Base-by-base conservation (phyloP, 805 yeast species). In the Hanseniaspora opuntiae region DNA sequence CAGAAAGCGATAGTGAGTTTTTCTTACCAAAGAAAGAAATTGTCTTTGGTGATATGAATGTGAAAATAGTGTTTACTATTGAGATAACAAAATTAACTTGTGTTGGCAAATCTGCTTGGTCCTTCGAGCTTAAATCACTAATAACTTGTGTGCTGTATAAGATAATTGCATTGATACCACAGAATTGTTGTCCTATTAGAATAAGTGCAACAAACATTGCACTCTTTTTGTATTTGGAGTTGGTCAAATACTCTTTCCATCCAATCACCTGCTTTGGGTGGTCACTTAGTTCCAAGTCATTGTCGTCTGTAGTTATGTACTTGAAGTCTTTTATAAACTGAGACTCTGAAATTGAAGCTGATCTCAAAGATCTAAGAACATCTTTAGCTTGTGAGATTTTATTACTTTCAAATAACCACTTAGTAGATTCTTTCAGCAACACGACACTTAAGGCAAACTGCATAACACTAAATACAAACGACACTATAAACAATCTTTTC, bases 121-220 rank as follows among this genome's bases (percentile, higher is more conserved):
- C 24, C 14, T 45, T 32, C 11, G 35, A 22, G 14, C 87, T 74
- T 4, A 84, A 69, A 8, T 77, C 70, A n/a, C 81, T 72, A 50
- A 93, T 71, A 0, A 90, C 84, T 14, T 86, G 78, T 5, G 90
- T 96, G 4, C 98, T 98, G 65, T 90, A 93, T 64, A 90, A 86
- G 20, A 93, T 79, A 56, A 93, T 87, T 1, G 96, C 80, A 65
- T 93, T 93, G 63, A 93, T 86, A 35, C 98, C 98, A 60, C 87
- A 81, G 55, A 90, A 78, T 65, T 93, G 98, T 69, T 93, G 98
- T 17, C 89, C 82, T 20, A 82, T 69, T 72, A 89, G 76, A 17
- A 87, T 74, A 2, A 83, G 78, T 0, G 88, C 78, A 10, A 88
- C 84, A 0, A 81, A 83, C 19, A 75, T 61, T 47, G 81, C 71